phyloP scores from a whole-genome alignment of 2,329 filamentous ascomycete species.

The Zasmidium cellare region DNA sequence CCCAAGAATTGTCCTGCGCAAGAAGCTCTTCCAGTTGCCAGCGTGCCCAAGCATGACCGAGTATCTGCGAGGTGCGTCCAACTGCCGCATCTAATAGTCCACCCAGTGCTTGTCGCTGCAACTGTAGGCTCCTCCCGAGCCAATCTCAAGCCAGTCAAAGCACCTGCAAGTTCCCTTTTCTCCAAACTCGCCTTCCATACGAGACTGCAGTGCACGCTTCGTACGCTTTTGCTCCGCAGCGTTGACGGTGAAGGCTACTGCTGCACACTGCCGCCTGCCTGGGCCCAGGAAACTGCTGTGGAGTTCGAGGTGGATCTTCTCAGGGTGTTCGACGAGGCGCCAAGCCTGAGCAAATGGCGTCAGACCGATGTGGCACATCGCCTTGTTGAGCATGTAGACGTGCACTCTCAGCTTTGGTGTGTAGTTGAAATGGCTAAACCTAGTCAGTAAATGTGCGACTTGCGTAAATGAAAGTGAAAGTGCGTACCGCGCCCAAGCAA shows the following conservation, averaged over 20 bases:
- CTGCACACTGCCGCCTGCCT: not conserved
- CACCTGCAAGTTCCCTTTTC: no score
- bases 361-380: conserved; percentile 3
- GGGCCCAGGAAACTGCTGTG: conserved; percentile 3
- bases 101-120: no score
- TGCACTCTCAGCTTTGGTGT: conserved; percentile 4
- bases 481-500: conserved; percentile 3
- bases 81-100: no score
- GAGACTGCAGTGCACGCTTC: no score
- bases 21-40: no score
- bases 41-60: no score
- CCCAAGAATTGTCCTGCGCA: no score
- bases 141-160: no score
- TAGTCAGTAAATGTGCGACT: not conserved
- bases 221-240: not conserved
- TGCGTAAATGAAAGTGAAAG: not conserved
- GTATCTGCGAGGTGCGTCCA: no score
- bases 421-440: no score
- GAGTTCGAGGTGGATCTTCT: conserved; percentile 4
- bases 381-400: conserved; percentile 7
- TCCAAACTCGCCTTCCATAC: no score
- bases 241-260: not conserved
- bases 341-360: conserved; percentile 3
- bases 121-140: no score
- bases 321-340: conserved; percentile 3